phyloP scores from a whole-genome alignment of 345 rosid species.

The Excoecaria agallocha region DNA sequence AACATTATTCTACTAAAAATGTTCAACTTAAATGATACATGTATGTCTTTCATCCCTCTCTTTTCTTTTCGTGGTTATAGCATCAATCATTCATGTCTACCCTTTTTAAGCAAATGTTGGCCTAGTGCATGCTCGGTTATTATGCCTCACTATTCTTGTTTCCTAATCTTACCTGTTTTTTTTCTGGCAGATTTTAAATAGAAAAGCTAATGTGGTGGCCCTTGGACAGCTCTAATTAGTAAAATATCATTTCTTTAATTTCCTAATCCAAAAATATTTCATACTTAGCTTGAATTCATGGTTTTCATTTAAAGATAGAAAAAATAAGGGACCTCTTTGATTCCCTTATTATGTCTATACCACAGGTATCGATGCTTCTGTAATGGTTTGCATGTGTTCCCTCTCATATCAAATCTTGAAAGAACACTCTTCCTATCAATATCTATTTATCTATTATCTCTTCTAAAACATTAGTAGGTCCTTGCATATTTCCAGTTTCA shows the following conservation, averaged over 20 bases:
- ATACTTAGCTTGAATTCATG: conserved; percentile 48
- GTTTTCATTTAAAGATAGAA: conserved; percentile 50
- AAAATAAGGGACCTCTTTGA: conserved; percentile 37
- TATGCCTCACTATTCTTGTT: conserved; percentile 26
- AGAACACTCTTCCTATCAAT: conserved; percentile 19
- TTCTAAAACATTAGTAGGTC: conserved; percentile 26
- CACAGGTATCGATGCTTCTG: conserved; percentile 24
- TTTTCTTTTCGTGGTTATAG: conserved; percentile 22
- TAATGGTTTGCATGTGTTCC: conserved; percentile 38
- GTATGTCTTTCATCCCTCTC: conserved; percentile 25
- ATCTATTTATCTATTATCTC: conserved; percentile 23
- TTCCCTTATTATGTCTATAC: conserved; percentile 28
- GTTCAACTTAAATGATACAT: conserved; percentile 29
- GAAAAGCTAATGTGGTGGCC: conserved; percentile 26
- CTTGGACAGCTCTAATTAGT: conserved; percentile 31
- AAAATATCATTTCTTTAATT: conserved; percentile 1
- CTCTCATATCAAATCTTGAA: conserved; percentile 15
- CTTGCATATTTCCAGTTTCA: conserved; percentile 14
- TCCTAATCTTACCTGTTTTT: background rate
- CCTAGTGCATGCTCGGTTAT: conserved; percentile 41
- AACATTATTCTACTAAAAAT: conserved; percentile 28
- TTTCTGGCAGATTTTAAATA: conserved; percentile 12
- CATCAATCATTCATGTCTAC: conserved; percentile 43
- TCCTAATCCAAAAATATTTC: background rate
- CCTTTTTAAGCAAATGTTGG: conserved; percentile 29